Evolutionary conservation across 495 filamentous ascomycete species (phyloP), one percentile per base, ranked within the genome.

Genomic region (Penicillium taxi): DNA sequence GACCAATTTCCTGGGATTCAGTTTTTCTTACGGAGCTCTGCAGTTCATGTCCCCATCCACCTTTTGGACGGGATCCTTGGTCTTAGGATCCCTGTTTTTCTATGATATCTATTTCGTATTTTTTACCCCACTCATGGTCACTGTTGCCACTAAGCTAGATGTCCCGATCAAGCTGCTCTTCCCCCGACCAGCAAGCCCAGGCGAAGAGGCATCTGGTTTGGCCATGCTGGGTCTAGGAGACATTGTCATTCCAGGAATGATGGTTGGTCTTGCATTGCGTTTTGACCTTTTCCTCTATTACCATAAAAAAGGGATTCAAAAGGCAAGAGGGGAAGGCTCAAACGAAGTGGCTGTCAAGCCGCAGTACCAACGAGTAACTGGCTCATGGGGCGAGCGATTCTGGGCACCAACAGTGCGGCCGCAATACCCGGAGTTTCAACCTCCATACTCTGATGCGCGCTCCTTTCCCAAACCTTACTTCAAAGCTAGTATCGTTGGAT

Each of bases 41-140:
- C 74, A 86, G 37, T 61, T 94, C 41, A 75, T 98, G 66, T 94
- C 90, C 2, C 93, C 91, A 0, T 91, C 88, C 0, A 94, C 84
- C 0, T 94, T 95, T 52, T 65, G 69, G 39, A 94, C 85, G 0
- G 91, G 87, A 3, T 80, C 79, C 1, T 58, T 86, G 17, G 79
- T 98, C 20, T 67, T 96, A 0, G 65, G 58, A 2, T 83, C 81
- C 0, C 67, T 98, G 11, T 96, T 96, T 57, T 71, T 90, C 48
- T 98, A 98, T 49, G 91, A 98, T 48, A 90, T 98, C 35, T 82
- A 88, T 53, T 93, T 96, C 64, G 91, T 98, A 35, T 98, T 96
- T 55, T 98, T 84, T 58, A 98, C 91, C 0, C 91, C 91, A 1
- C 70, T 91, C 50, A 98, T 98, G 91, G 82, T 96, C 8, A 90